Conservation (phyloP, 495 filamentous ascomycete genomes). For the Xylaria curta region DNA sequence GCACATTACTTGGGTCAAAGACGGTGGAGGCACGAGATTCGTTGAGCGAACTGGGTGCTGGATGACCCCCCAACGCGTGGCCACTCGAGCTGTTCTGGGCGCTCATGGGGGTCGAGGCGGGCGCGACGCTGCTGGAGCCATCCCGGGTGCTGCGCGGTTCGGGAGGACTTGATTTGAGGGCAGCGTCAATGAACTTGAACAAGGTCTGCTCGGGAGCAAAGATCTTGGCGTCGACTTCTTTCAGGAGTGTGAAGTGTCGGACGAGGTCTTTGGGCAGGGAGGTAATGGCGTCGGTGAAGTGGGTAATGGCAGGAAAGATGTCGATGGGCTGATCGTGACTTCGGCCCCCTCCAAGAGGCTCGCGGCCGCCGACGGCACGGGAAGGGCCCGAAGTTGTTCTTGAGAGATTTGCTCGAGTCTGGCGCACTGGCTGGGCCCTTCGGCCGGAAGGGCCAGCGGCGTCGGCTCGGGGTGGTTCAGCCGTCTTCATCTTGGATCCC, state of each 20-base stretch:
- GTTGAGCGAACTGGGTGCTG: conserved; percentile 43
- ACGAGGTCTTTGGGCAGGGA: conserved; percentile 94
- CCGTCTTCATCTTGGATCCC: conserved; percentile 57
- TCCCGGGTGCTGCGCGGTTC: conserved; percentile 50
- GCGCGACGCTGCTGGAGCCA: conserved; percentile 48
- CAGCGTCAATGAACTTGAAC: conserved; percentile 69
- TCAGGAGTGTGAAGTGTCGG: conserved; percentile 90
- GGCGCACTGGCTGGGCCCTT: conserved; percentile 65
- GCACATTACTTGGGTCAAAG: conserved; percentile 57
- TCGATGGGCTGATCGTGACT: conserved; percentile 58
- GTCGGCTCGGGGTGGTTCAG: conserved; percentile 52
- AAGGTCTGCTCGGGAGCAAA: conserved; percentile 76
- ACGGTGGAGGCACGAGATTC: conserved; percentile 46
- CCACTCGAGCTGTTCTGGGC: conserved; percentile 53
- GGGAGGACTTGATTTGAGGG: conserved; percentile 65
- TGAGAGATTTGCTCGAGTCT: conserved; percentile 62
- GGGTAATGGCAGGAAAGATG: conserved; percentile 90
- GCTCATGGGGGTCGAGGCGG: conserved; percentile 51
- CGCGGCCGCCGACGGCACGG: conserved; percentile 45
- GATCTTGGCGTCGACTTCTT: conserved; percentile 96
- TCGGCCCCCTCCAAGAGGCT: conserved; percentile 51
- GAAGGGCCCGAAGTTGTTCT: conserved; percentile 52
- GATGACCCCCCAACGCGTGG: conserved; percentile 36
- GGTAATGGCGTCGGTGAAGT: conserved; percentile 91
- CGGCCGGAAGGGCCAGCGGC: conserved; percentile 53